Evolutionary conservation across 2,329 filamentous ascomycete genomes (phyloP).

Genomic region (Colletotrichum sp.): DNA sequence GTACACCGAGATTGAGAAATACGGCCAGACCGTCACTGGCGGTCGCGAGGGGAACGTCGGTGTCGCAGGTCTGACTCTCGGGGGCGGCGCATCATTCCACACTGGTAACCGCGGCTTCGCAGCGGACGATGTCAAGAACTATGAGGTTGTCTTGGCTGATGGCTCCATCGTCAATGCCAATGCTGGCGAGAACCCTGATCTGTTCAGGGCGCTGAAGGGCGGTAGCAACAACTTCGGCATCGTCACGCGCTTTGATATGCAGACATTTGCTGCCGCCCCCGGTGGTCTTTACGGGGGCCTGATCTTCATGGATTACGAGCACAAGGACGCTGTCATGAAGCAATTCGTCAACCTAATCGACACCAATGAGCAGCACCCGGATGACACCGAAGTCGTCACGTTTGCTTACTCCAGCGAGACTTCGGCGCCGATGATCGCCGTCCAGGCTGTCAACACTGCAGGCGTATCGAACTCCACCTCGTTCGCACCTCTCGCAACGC

Average conservation of each 20-base stretch:
- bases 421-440: not conserved
- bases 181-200: constrained; percentile 37
- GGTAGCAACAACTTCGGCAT: constrained; percentile 53
- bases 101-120: constrained; percentile 30
- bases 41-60: constrained; percentile 22
- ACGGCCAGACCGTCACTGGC: not conserved
- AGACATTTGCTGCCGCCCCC: not conserved
- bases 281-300: not conserved
- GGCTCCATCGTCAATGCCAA: constrained; percentile 48
- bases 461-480: not conserved
- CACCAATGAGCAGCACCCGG: not conserved
- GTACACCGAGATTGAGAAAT: not conserved
- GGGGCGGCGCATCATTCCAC: constrained; percentile 27
- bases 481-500: not conserved
- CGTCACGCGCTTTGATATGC: constrained; percentile 36
- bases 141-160: constrained; percentile 49
- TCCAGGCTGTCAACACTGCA: not conserved
- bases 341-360: not conserved
- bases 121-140: constrained; percentile 46
- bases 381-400: not conserved
- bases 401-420: not conserved
- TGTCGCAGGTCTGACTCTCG: constrained; percentile 33
- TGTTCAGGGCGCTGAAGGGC: constrained; percentile 53
- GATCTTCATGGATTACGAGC: not conserved
- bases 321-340: not conserved